phyloP scores from a whole-genome alignment of 345 rosid species.

The Dipteronia sinensis region DNA sequence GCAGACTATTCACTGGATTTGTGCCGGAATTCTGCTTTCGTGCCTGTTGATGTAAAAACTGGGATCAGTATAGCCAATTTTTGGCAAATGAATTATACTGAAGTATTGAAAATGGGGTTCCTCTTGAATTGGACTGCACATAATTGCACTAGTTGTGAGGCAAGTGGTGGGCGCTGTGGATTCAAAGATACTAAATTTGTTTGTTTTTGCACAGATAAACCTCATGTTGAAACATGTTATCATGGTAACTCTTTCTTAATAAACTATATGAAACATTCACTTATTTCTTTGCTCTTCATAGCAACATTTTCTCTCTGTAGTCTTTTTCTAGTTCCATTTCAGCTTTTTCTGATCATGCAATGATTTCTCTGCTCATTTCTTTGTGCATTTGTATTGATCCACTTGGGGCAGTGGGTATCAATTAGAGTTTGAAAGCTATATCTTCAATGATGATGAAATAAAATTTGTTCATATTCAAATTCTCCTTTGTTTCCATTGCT shows the following conservation, averaged over 20 bases:
- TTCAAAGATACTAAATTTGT: constrained; percentile 10
- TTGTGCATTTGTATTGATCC: no score
- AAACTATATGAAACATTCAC: background rate
- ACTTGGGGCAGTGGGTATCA: no score
- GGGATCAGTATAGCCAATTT: background rate
- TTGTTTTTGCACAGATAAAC: constrained; percentile 32
- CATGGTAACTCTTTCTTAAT: constrained; percentile 39
- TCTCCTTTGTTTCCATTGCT: background rate
- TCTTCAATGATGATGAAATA: no score
- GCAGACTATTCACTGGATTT: constrained; percentile 8
- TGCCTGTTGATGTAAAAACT: constrained; percentile 30
- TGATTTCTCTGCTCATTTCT: no score
- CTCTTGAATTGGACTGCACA: constrained; percentile 35
- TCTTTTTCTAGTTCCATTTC: background rate
- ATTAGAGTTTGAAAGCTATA: no score
- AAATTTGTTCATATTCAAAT: background rate
- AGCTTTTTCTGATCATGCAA: background rate
- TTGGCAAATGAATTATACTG: constrained; percentile 23
- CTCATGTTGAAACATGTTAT: constrained; percentile 35
- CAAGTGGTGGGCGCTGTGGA: constrained; percentile 24
- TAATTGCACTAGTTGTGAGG: constrained; percentile 21
- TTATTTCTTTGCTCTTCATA: background rate
- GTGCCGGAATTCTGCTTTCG: constrained; percentile 34
- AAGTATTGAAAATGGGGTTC: constrained; percentile 54
- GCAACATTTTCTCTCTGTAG: background rate